Conservation (phyloP, 2,329 filamentous ascomycete species). For the Aureobasidium sp. region DNA sequence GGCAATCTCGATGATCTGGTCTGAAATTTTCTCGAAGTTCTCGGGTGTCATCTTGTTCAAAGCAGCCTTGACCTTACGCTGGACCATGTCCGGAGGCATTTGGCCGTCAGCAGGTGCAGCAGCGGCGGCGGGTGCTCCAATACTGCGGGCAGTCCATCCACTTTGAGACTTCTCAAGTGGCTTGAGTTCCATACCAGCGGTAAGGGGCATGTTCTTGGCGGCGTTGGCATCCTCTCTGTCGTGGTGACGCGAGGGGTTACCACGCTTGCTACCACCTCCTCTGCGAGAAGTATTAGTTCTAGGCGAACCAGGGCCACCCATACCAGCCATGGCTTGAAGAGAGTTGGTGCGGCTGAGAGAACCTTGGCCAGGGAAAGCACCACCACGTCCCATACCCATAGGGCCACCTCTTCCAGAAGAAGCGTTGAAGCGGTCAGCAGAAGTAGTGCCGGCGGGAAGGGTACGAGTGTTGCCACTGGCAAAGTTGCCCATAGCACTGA, state of each 20-base stretch:
- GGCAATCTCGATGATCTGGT: constrained; percentile 86
- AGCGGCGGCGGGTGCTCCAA: constrained; percentile 43
- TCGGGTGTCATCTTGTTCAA: constrained; percentile 99
- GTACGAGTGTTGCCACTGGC: constrained; percentile 34
- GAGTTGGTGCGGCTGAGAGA: constrained; percentile 57
- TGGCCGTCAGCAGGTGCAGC: constrained; percentile 41
- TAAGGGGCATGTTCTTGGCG: constrained; percentile 87
- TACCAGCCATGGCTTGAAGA: constrained; percentile 50
- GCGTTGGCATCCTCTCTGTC: constrained; percentile 55
- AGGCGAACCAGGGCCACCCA: constrained; percentile 57
- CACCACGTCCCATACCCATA: constrained; percentile 46
- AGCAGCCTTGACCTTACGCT: constrained; percentile 96
- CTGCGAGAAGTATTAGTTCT: constrained; percentile 40
- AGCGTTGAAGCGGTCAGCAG: constrained; percentile 58
- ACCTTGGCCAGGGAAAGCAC: constrained; percentile 55
- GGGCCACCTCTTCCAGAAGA: constrained; percentile 17
- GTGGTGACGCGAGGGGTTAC: constrained; percentile 37
- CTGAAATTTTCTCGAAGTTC: constrained; percentile 93
- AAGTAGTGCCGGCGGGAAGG: constrained; percentile 68
- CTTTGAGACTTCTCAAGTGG: constrained; percentile 61
- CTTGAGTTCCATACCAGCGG: constrained; percentile 71
- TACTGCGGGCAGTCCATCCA: constrained; percentile 83
- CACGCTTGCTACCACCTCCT: constrained; percentile 57
- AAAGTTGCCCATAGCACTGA: constrained; percentile 12
- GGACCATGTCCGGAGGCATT: constrained; percentile 85